phyloP scores from a whole-genome alignment of 75 land plant genomes.

The Selaginella moellendorffii region DNA sequence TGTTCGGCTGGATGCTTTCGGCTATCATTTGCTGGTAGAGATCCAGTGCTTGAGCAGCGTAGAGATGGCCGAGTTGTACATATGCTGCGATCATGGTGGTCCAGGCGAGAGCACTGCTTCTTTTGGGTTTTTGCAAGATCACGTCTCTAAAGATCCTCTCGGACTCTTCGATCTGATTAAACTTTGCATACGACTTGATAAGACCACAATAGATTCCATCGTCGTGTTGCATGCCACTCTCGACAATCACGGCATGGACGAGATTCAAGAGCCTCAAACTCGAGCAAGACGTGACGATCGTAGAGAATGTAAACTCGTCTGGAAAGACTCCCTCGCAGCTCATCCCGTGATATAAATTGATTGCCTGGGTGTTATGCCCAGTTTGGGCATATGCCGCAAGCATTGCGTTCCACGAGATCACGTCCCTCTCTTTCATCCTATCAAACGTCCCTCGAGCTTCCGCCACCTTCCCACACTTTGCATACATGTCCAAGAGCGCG shows the following conservation, averaged over 20 bases:
- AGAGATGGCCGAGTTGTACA: background rate
- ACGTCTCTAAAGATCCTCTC: background rate
- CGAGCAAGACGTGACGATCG: background rate
- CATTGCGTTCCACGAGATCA: constrained; percentile 12
- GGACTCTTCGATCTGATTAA: background rate
- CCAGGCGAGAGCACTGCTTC: background rate
- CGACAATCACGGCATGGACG: background rate
- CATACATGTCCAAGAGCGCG: constrained; percentile 18
- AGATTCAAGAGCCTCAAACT: background rate
- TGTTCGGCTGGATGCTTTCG: background rate
- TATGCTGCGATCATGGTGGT: background rate
- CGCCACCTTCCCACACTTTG: constrained; percentile 14
- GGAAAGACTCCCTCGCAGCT: background rate
- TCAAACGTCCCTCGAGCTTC: constrained; percentile 9
- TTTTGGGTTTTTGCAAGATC: no score
- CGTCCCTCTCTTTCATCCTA: constrained; percentile 9
- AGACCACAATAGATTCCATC: background rate
- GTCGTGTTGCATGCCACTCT: background rate
- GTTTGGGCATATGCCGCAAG: constrained; percentile 12
- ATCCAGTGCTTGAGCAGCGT: background rate
- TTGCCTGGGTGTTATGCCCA: constrained; percentile 10
- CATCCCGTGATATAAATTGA: constrained; percentile 9
- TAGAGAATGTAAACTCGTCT: background rate
- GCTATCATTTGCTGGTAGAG: background rate
- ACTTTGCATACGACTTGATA: background rate